These are phyloP conservation scores for Harringtonia lauricola DNA, from an alignment of 2,329 filamentous ascomycete species.

Conservation along the genomic window DNA sequence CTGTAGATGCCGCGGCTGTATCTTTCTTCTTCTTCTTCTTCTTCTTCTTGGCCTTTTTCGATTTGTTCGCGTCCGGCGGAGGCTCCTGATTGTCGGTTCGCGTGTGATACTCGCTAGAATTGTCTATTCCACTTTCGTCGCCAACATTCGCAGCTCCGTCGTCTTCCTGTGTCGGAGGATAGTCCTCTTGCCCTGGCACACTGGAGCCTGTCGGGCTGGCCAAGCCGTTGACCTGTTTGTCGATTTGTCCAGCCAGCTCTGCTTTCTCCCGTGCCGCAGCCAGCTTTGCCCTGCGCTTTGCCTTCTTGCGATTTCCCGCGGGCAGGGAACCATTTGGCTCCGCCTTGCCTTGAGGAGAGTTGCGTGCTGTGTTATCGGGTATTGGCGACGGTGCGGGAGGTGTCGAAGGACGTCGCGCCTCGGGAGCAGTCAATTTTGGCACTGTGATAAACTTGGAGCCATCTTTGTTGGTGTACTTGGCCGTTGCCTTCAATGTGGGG, in stretches of 20 bases:
- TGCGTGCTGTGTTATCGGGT: slow-evolving; percentile 8
- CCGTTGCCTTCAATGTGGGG: slow-evolving; percentile 38
- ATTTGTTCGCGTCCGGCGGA: slow-evolving; percentile 23
- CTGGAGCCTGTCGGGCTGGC: slow-evolving; percentile 22
- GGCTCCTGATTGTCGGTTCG: slow-evolving; percentile 21
- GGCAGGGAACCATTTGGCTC: slow-evolving; percentile 8
- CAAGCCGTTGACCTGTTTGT: slow-evolving; percentile 29
- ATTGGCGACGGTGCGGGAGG: slow-evolving; percentile 24
- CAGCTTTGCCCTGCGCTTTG: slow-evolving; percentile 83
- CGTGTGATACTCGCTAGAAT: slow-evolving; percentile 23
- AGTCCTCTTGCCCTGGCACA: slow-evolving; percentile 13
- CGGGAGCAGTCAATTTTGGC: slow-evolving; percentile 41
- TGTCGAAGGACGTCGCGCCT: slow-evolving; percentile 43
- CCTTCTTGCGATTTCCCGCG: slow-evolving; percentile 81
- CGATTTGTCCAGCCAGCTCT: slow-evolving; percentile 29
- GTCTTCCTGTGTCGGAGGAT: slow-evolving; percentile 30
- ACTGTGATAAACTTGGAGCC: slow-evolving; percentile 59
- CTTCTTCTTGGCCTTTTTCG: slow-evolving; percentile 52
- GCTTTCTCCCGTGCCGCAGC: slow-evolving; percentile 53
- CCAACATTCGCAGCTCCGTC: slow-evolving; percentile 46
- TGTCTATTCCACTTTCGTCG: slow-evolving; percentile 32
- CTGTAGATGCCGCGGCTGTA: not conserved
- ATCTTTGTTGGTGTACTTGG: slow-evolving; percentile 58
- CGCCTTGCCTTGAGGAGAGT: not conserved
- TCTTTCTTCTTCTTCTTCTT: slow-evolving; percentile 49